phyloP scores from a whole-genome alignment of 768 basidiomycete genomes.

The Mrakia gelida region DNA sequence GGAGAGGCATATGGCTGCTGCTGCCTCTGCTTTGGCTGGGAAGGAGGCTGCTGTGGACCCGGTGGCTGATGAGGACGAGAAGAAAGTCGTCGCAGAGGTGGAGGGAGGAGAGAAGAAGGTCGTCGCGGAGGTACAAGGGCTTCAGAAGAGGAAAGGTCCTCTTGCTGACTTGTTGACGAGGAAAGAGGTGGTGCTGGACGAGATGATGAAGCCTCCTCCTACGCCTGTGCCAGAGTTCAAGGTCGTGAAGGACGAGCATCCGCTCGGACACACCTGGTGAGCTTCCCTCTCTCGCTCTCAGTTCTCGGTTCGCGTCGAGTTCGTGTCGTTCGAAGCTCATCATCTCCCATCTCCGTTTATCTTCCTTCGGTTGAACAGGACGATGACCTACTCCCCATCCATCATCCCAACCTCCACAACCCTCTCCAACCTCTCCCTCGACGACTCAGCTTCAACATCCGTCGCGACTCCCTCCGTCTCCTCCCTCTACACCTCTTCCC shows the following conservation, averaged over 20 bases:
- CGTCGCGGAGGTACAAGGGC: neutral
- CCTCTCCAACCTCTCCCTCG: neutral
- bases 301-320: neutral
- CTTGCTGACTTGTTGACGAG: neutral
- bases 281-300: neutral
- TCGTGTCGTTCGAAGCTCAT: too few relatives aligned
- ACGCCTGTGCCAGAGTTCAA: conserved; percentile 4
- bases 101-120: neutral
- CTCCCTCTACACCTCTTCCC: neutral
- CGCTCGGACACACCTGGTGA: neutral
- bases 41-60: neutral
- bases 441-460: too few relatives aligned
- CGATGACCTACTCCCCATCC: conserved; percentile 9
- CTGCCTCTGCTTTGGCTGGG: neutral
- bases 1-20: neutral
- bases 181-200: neutral
- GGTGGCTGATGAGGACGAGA: neutral
- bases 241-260: conserved; percentile 13
- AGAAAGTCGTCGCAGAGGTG: neutral
- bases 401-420: neutral
- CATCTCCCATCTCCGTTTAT: neutral
- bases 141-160: neutral
- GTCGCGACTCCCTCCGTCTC: conserved; percentile 4
- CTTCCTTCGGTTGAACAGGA: neutral
- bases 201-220: neutral